Base-by-base conservation (phyloP, 2,329 filamentous ascomycete genomes). In the Epichloe brachyelytri region DNA sequence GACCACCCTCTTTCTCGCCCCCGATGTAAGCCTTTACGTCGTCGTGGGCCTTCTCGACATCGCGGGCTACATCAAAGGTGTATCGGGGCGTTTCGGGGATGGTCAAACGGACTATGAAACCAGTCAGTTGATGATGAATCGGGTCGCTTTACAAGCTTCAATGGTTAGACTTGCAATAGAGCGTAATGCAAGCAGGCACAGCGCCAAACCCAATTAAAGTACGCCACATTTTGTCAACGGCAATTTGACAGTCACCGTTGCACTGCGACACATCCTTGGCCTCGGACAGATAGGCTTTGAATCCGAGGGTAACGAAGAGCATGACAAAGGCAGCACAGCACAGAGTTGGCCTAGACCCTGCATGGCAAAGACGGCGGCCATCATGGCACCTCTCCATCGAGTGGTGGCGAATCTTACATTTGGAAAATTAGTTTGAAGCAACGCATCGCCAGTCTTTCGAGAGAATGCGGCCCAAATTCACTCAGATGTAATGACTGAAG, bases 61-160 rank as follows among this genome's bases (percentile, higher is more conserved):
- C 86, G 43, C 80, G 81, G 48, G 80, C 77, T 20, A 93, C 79
- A 62, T 93, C 87, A 59, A 93, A 91, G 30, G 88, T 93, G 70
- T 93, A 94, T 30, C 88, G 85, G 49, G 88, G 87, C 36, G 87
- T 91, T 70, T 94, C 88, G 22, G 88, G 88, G 57, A 94, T 91
- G 49, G 87, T 93, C 4, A 93, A 72, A 60, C 84, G 83, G 60
- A 69, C 67, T 69, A 15, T 5, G 19, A 11, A 11, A 43, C n/a
- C 11, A 22, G n/a, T 44, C 15, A 54, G 46, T 44, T 3, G 43
- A 3, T 3, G 6, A 49, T 6, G 50, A 22, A n/a, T 10, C 37
- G 2, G 10, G 6, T 14, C 38, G 44, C 40, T 17, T 26, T 43
- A 49, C 26, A 8, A 26, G 11, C 22, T 36, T 20, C 5, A 12